Evolutionary conservation across 352 stramenopile genomes (phyloP).

Genomic region (Peronospora belbahrii): DNA sequence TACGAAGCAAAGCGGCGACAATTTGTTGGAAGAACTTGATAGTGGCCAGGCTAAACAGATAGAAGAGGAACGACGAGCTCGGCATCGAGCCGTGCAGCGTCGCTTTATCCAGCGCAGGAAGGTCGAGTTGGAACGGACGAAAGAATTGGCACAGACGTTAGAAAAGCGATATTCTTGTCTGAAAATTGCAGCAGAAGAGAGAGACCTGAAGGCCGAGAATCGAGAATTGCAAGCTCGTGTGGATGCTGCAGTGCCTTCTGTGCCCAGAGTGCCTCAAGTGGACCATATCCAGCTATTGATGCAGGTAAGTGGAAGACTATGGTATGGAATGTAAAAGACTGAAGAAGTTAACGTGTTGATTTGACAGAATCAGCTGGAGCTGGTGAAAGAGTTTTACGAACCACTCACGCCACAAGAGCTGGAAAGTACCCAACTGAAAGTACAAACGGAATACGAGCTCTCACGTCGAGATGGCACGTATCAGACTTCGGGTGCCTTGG

Average conservation of each 20-base stretch:
- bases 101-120: slow-evolving; percentile 57
- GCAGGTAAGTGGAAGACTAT: slow-evolving; percentile 9
- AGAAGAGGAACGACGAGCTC: slow-evolving; percentile 37
- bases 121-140: slow-evolving; percentile 31
- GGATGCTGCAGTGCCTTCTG: slow-evolving; percentile 1
- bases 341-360: slow-evolving; percentile 1
- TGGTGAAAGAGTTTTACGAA: slow-evolving; percentile 36
- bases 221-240: slow-evolving; percentile 16
- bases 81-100: slow-evolving; percentile 41
- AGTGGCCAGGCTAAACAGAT: slow-evolving; percentile 7
- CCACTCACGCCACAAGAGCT: slow-evolving; percentile 15
- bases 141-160: slow-evolving; percentile 24
- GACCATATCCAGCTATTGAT: slow-evolving; percentile 22
- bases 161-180: slow-evolving; percentile 36
- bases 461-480: slow-evolving; percentile 22
- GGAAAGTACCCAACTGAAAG: slow-evolving; percentile 13
- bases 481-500: slow-evolving; percentile 21
- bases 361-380: slow-evolving; percentile 30
- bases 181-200: slow-evolving; percentile 30
- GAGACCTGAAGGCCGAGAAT: slow-evolving; percentile 29
- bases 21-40: neutral
- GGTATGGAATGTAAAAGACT: neutral
- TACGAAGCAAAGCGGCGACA: slow-evolving; percentile 1
- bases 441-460: slow-evolving; percentile 27
- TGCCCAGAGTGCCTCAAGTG: slow-evolving; percentile 9